phyloP scores from a whole-genome alignment of 73 alveolate genomes.

The Tetrahymena thermophila region DNA sequence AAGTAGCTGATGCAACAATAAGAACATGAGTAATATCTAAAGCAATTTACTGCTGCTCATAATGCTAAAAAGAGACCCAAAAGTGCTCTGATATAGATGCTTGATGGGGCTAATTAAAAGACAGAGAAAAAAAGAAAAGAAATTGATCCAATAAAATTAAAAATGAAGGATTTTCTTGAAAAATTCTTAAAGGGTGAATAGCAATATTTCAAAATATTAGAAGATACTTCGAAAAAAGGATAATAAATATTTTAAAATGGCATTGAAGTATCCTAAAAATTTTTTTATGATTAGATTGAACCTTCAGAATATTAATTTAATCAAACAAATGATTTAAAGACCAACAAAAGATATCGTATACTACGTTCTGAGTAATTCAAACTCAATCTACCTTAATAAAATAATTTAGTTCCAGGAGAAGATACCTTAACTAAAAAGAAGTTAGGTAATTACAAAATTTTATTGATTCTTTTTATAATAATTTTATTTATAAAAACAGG shows the following conservation, averaged over 20 bases:
- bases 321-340: background rate
- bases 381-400: background rate
- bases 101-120: background rate
- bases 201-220: background rate
- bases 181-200: background rate
- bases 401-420: background rate
- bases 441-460: background rate
- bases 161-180: background rate
- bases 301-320: background rate
- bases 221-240: background rate
- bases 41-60: background rate
- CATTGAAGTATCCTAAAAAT: background rate
- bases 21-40: background rate
- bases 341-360: background rate
- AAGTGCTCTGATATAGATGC: background rate
- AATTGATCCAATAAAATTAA: background rate
- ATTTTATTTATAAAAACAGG: background rate
- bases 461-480: background rate
- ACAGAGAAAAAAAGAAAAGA: background rate
- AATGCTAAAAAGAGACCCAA: background rate
- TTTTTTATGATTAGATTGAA: background rate
- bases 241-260: background rate
- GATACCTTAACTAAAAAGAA: background rate
- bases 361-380: background rate
- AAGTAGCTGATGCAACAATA: background rate